Percentiles rank a stretch among this genome's conserved stretches.
Evolutionary conservation across 148 eudicot genomes (phyloP).

Genomic region (Fagopyrum homotropicum): DNA sequence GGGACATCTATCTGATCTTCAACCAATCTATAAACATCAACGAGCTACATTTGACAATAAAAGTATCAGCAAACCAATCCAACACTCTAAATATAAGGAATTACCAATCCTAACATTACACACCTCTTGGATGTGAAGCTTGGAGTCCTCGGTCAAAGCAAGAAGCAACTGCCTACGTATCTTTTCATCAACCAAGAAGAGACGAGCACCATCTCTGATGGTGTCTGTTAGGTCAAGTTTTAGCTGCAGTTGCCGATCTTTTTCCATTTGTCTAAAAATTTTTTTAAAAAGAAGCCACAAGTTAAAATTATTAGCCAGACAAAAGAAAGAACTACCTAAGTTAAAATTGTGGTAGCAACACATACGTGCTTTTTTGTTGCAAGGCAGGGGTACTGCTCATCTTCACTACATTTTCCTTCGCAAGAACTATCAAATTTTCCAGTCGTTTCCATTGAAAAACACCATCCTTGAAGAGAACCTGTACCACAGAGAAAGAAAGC

Average conservation of each 20-base stretch:
- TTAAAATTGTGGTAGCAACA: constrained; percentile 8
- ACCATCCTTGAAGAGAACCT: constrained; percentile 96
- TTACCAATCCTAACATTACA: constrained; percentile 2
- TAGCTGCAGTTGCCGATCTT: constrained; percentile 31
- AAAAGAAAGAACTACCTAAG: background rate
- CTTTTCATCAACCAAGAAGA: constrained; percentile 74
- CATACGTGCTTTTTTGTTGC: constrained; percentile 53
- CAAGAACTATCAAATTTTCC: constrained; percentile 81
- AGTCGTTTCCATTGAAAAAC: constrained; percentile 95
- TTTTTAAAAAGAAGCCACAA: background rate
- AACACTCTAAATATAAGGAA: background rate
- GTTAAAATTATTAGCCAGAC: background rate
- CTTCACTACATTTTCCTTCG: constrained; percentile 85
- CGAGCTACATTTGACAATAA: constrained; percentile 41
- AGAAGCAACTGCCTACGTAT: constrained; percentile 89
- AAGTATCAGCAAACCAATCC: background rate
- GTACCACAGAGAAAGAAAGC: background rate
- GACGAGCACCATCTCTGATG: constrained; percentile 89
- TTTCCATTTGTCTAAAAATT: constrained; percentile 39
- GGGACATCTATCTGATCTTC: constrained; percentile 90
- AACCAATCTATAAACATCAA: constrained; percentile 82
- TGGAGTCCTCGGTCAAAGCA: constrained; percentile 96
- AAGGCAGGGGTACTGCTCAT: constrained; percentile 91
- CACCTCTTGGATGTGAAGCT: constrained; percentile 95
- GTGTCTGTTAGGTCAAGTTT: constrained; percentile 94